phyloP scores from a whole-genome alignment of 108 stramenopile species.

The Skeletonema marinoi region DNA sequence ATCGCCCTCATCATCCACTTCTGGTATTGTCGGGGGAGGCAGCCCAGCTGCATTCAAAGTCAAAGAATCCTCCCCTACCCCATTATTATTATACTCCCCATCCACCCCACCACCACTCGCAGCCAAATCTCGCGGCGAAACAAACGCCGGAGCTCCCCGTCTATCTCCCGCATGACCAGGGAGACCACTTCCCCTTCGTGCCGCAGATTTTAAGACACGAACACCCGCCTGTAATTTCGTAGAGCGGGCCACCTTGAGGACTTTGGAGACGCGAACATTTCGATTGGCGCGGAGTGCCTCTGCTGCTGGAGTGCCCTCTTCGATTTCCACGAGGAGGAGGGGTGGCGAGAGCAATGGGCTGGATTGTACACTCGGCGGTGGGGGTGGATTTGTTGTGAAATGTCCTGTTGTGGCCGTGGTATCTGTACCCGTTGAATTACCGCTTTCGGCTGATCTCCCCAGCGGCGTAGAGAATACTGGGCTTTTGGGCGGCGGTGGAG shows the following conservation, averaged over 20 bases:
- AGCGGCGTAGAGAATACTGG: background rate
- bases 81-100: background rate
- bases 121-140: constrained; percentile 16
- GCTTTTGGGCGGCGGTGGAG: constrained; percentile 10
- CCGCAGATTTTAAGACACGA: constrained; percentile 63
- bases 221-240: constrained; percentile 65
- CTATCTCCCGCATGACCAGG: constrained; percentile 56
- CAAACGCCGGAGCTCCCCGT: constrained; percentile 55
- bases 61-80: constrained; percentile 7
- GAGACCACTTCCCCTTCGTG: constrained; percentile 40
- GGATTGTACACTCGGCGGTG: background rate
- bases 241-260: constrained; percentile 71
- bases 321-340: constrained; percentile 50
- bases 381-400: background rate
- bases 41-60: background rate
- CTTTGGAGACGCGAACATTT: constrained; percentile 60
- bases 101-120: background rate
- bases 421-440: background rate
- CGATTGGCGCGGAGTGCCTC: constrained; percentile 81
- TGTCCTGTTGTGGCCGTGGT: background rate
- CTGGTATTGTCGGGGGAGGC: constrained; percentile 32
- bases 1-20: constrained; percentile 36
- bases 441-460: background rate
- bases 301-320: constrained; percentile 80
- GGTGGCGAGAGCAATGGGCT: constrained; percentile 15